Conservation (phyloP, 306 rosid genomes). For the Glycyrrhiza uralensis region DNA sequence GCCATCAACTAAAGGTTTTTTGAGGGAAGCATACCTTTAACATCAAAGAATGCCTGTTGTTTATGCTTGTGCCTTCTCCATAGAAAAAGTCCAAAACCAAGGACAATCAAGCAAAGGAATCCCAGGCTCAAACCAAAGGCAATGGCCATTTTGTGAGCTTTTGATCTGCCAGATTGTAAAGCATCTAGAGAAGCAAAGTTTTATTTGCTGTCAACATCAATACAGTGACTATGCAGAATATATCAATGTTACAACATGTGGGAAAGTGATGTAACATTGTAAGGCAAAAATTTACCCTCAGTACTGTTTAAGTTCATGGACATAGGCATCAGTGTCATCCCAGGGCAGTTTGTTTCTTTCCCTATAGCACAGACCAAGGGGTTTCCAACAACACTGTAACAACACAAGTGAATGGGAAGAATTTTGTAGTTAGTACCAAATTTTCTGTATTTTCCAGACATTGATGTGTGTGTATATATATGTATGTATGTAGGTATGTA, state of each 20-base stretch:
- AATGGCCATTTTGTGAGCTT: conserved; percentile 62
- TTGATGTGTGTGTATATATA: neutral
- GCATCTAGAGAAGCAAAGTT: conserved; percentile 50
- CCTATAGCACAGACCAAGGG: conserved; percentile 65
- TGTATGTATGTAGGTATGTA: neutral
- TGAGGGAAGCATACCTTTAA: conserved; percentile 32
- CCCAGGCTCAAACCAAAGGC: conserved; percentile 78
- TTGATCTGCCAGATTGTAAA: conserved; percentile 46
- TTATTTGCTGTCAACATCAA: conserved; percentile 23
- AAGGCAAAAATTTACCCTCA: conserved; percentile 36
- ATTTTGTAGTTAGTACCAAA: neutral
- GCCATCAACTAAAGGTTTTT: neutral
- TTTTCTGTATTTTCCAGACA: neutral
- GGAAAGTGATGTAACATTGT: neutral
- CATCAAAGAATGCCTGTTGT: conserved; percentile 41
- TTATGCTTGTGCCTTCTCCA: conserved; percentile 47
- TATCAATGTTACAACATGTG: neutral
- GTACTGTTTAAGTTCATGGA: conserved; percentile 76
- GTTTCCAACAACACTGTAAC: conserved; percentile 79
- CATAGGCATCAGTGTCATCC: conserved; percentile 78
- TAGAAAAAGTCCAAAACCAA: conserved; percentile 60
- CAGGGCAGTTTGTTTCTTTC: conserved; percentile 66
- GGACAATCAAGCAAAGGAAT: conserved; percentile 59
- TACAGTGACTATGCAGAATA: neutral
- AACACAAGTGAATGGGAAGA: neutral